Percentiles rank a stretch among this genome's conserved stretches.
These are phyloP conservation scores for Paxillus ammoniavirescens DNA, from an alignment of 768 basidiomycete genomes.

Conservation along the genomic window DNA sequence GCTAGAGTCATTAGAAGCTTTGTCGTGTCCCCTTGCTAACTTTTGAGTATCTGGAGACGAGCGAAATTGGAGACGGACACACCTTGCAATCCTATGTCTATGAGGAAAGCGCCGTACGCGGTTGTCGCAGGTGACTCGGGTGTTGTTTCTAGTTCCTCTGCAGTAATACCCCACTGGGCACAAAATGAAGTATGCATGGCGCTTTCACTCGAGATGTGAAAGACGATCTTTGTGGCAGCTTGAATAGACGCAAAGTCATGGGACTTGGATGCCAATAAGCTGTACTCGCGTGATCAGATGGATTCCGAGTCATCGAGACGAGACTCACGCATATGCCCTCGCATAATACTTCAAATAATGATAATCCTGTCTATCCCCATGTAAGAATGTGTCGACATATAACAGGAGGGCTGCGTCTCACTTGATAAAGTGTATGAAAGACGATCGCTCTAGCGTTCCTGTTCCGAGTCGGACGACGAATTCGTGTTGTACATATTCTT, in stretches of 20 bases:
- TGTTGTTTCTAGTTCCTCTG: slow-evolving; percentile 57
- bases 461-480: slow-evolving; percentile 77
- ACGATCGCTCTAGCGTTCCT: slow-evolving; percentile 62
- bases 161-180: slow-evolving; percentile 62
- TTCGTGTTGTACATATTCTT: slow-evolving; percentile 75
- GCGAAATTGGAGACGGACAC: background rate
- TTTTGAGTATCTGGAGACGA: background rate
- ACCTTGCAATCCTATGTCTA: slow-evolving; percentile 78
- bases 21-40: slow-evolving; percentile 56
- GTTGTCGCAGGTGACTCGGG: slow-evolving; percentile 70
- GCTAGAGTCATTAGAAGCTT: slow-evolving; percentile 79
- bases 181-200: slow-evolving; percentile 72
- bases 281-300: slow-evolving; percentile 20
- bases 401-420: slow-evolving; percentile 30
- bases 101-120: slow-evolving; percentile 84
- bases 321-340: slow-evolving; percentile 67
- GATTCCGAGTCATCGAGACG: background rate
- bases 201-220: slow-evolving; percentile 66
- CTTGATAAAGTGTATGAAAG: slow-evolving; percentile 86
- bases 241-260: slow-evolving; percentile 59
- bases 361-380: slow-evolving; percentile 69
- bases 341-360: slow-evolving; percentile 81
- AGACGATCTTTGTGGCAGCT: slow-evolving; percentile 60
- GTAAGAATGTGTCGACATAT: background rate
- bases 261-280: slow-evolving; percentile 79